phyloP scores from a whole-genome alignment of 441 rosid genomes.

The Jatropha podagrica region DNA sequence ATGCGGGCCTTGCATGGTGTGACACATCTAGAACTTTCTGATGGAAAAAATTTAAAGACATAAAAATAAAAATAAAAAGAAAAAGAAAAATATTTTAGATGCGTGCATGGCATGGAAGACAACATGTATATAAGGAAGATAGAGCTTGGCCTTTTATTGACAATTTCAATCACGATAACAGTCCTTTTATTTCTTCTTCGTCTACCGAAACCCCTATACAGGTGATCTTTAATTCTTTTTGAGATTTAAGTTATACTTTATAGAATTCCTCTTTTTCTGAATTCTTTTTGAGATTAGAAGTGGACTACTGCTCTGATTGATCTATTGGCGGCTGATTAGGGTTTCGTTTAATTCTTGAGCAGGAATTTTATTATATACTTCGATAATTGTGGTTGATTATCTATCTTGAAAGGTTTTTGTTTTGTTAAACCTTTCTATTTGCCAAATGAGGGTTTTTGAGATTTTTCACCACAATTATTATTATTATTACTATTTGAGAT shows the following conservation, averaged over 20 bases:
- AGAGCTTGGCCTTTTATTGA: too few species aligned
- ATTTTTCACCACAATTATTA: neutral
- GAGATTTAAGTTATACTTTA: neutral
- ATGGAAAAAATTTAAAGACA: too few species aligned
- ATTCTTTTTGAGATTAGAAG: too few species aligned
- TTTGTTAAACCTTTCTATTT: neutral
- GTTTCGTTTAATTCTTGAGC: neutral
- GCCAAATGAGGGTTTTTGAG: neutral
- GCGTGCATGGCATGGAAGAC: neutral
- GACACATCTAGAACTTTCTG: too few species aligned
- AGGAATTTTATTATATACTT: neutral
- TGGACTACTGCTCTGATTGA: neutral
- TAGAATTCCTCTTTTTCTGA: too few species aligned
- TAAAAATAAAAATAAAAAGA: too few species aligned
- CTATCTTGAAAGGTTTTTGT: neutral
- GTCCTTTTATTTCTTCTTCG: too few species aligned
- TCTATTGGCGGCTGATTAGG: neutral
- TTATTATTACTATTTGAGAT: neutral
- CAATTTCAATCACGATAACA: neutral
- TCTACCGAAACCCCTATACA: neutral
- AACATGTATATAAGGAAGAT: too few species aligned
- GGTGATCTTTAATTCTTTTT: neutral
- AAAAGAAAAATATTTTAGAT: too few species aligned
- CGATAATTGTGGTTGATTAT: neutral
- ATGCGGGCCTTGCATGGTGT: too few species aligned